These are phyloP conservation scores for Pholiota conissans DNA, from an alignment of 768 basidiomycete species.

Conservation along the genomic window DNA sequence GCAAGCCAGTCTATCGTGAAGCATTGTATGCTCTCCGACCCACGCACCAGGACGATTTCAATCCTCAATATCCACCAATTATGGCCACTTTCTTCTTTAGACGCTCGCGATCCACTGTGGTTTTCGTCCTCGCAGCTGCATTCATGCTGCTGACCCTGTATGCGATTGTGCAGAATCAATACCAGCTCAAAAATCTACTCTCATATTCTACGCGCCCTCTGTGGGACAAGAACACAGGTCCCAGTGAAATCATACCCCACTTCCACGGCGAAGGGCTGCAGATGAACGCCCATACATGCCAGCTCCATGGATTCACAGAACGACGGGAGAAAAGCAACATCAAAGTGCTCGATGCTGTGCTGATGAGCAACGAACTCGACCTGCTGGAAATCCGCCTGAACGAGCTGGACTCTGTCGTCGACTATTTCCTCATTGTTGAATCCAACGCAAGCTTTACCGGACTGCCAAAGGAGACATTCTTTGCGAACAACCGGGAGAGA, in stretches of 20 bases:
- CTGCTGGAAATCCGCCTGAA: conserved; percentile 62
- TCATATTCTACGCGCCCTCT: conserved; percentile 59
- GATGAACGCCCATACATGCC: conserved; percentile 44
- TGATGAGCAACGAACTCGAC: conserved; percentile 66
- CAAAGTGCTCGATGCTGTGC: conserved; percentile 55
- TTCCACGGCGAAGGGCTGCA: conserved; percentile 55
- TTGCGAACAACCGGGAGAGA: conserved; percentile 42
- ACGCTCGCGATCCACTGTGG: conserved; percentile 24
- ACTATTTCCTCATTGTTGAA: conserved; percentile 62
- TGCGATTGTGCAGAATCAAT: conserved; percentile 38
- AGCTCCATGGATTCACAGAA: conserved; percentile 54
- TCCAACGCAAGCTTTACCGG: conserved; percentile 65
- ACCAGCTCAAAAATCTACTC: conserved; percentile 50
- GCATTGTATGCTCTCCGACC: conserved; percentile 13
- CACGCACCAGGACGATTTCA: not conserved
- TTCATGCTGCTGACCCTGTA: conserved; percentile 32
- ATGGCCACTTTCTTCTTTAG: conserved; percentile 14
- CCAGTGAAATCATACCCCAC: conserved; percentile 48
- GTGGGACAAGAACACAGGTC: conserved; percentile 57
- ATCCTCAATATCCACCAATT: not conserved
- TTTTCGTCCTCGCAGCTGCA: conserved; percentile 34
- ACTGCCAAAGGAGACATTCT: conserved; percentile 51
- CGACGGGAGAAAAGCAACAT: conserved; percentile 33
- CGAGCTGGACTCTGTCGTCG: conserved; percentile 57
- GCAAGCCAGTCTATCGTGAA: conserved; percentile 14